These are phyloP conservation scores for Alternaria sp. DNA, from an alignment of 2,329 filamentous ascomycete species.

Conservation along the genomic window DNA sequence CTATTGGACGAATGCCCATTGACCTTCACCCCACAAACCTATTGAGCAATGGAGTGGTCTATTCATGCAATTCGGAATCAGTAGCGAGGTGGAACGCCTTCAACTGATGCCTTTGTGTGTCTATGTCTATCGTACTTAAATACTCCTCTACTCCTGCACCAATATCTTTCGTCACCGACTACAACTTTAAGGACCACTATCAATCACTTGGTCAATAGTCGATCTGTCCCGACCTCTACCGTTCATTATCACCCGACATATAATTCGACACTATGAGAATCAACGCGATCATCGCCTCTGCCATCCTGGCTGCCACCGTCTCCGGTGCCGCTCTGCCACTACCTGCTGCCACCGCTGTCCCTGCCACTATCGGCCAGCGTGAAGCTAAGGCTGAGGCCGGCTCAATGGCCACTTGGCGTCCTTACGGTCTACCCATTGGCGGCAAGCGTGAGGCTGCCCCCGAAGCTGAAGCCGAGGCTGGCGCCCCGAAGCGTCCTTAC, in stretches of 20 bases:
- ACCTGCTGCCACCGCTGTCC: constrained; percentile 21
- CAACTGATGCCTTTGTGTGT: constrained; percentile 11
- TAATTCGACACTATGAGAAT: constrained; percentile 58
- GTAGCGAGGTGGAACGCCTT: neutral
- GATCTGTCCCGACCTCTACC: constrained; percentile 17
- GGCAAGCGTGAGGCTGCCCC: constrained; percentile 47
- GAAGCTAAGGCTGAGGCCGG: constrained; percentile 11
- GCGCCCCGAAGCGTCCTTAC: constrained; percentile 12
- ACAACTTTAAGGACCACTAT: constrained; percentile 18
- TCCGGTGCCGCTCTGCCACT: constrained; percentile 53
- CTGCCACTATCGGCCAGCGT: constrained; percentile 10
- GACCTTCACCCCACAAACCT: constrained; percentile 13
- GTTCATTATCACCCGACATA: constrained; percentile 30
- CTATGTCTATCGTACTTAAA: constrained; percentile 18
- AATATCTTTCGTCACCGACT: constrained; percentile 19
- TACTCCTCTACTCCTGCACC: constrained; percentile 10
- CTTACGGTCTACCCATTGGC: constrained; percentile 27
- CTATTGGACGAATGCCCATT: constrained; percentile 25
- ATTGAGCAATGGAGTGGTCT: constrained; percentile 24
- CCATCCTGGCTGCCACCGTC: constrained; percentile 54
- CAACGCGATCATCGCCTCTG: constrained; percentile 53
- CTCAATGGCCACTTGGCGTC: neutral
- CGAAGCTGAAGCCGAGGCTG: constrained; percentile 28
- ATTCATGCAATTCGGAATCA: constrained; percentile 31
- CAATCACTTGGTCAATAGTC: constrained; percentile 16